Conservation (phyloP, 345 rosid genomes). For the Aquilaria malaccensis region DNA sequence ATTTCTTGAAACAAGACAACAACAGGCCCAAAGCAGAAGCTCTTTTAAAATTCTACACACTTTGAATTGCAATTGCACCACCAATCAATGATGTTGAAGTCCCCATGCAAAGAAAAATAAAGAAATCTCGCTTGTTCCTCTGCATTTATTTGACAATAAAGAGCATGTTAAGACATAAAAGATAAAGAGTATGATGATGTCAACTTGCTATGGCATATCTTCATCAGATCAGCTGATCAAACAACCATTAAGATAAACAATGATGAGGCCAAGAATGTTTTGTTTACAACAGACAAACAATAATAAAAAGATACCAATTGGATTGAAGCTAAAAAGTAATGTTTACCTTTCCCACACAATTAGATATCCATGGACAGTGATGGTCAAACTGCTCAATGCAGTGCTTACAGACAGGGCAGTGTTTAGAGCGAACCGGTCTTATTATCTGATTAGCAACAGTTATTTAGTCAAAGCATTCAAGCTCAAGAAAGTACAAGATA, state of each 20-base stretch:
- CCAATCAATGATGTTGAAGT: conserved; percentile 43
- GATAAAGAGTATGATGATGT: background rate
- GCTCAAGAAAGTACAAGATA: background rate
- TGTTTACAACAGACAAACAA: no score
- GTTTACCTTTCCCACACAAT: conserved; percentile 94
- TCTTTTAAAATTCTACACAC: conserved; percentile 32
- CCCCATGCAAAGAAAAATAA: conserved; percentile 67
- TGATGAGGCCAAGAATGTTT: no score
- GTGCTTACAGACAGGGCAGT: conserved; percentile 79
- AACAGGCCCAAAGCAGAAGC: background rate
- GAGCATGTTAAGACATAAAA: no score
- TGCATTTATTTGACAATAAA: conserved; percentile 17
- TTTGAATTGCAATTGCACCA: conserved; percentile 57
- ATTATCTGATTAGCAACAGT: conserved; percentile 49
- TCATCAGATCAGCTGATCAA: background rate
- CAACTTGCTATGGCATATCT: background rate
- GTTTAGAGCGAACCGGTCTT: conserved; percentile 94
- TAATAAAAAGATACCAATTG: no score
- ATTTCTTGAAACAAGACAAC: background rate
- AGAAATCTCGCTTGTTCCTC: conserved; percentile 91
- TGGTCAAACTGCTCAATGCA: conserved; percentile 96
- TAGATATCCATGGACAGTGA: conserved; percentile 99
- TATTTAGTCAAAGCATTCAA: conserved; percentile 10
- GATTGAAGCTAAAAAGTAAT: no score
- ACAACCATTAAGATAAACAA: background rate